Percentiles rank a stretch among this genome's conserved stretches.
These are phyloP conservation scores for Platismatia glauca DNA, from an alignment of 495 filamentous ascomycete species.

Conservation along the genomic window DNA sequence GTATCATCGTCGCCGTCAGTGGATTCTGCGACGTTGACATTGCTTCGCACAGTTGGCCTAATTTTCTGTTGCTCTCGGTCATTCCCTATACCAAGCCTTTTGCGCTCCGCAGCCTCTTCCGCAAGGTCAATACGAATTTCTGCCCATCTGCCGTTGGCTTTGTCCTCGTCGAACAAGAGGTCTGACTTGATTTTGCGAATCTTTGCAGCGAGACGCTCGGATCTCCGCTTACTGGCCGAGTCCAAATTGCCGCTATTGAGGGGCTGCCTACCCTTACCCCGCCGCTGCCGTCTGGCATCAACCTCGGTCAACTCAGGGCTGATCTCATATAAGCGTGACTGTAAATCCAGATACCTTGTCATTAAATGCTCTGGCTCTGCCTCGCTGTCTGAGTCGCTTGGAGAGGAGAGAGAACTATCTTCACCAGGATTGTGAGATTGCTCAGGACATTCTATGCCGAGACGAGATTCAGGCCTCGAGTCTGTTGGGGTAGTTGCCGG, in stretches of 20 bases:
- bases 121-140: conserved; percentile 56
- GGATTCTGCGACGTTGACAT: background rate
- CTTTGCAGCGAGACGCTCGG: conserved; percentile 57
- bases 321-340: conserved; percentile 17
- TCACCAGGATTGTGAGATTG: background rate
- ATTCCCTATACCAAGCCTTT: conserved; percentile 21
- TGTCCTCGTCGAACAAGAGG: conserved; percentile 69
- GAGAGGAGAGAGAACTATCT: background rate
- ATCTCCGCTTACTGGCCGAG: conserved; percentile 44
- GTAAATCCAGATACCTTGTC: conserved; percentile 16
- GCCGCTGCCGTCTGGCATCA: conserved; percentile 26
- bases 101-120: conserved; percentile 39
- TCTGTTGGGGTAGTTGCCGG: background rate
- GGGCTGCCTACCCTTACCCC: conserved; percentile 28
- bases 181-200: conserved; percentile 72
- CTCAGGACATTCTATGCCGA: background rate
- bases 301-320: conserved; percentile 16
- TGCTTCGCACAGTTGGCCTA: background rate
- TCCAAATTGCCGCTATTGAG: conserved; percentile 49
- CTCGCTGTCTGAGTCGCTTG: conserved; percentile 21
- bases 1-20: conserved; percentile 5
- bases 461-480: conserved; percentile 3
- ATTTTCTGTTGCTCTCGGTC: background rate
- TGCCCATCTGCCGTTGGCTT: conserved; percentile 69
- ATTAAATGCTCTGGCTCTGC: conserved; percentile 23